Conservation (phyloP, 202 grass and related monocot species). For the Musa balbisiana region DNA sequence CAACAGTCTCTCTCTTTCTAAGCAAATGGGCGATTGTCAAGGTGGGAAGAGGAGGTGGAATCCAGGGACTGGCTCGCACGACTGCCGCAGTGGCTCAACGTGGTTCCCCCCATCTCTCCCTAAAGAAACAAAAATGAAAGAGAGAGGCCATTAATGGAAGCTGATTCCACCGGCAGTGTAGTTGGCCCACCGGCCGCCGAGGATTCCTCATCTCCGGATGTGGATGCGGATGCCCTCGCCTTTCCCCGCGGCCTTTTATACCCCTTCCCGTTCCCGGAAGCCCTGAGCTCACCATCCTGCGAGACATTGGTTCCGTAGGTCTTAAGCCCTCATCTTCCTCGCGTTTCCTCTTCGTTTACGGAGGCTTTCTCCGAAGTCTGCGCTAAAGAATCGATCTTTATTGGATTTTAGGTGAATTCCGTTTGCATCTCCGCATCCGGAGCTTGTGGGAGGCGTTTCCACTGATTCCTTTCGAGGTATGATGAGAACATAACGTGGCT, state of each 20-base stretch:
- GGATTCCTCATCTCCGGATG: not conserved
- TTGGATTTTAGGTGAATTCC: not conserved
- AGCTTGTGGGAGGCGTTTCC: not conserved
- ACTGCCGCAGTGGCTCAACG: not conserved
- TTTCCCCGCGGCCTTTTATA: not conserved
- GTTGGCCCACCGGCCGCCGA: not conserved
- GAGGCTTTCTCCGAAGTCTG: not conserved
- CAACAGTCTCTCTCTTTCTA: not conserved
- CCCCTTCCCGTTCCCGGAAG: not conserved
- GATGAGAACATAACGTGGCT: not conserved
- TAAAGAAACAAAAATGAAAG: too few relatives aligned
- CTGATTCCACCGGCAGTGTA: not conserved
- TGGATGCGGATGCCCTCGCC: not conserved
- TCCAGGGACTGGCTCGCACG: not conserved
- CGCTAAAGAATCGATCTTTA: not conserved
- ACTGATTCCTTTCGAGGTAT: not conserved
- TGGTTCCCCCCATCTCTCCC: not conserved
- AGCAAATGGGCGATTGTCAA: not conserved
- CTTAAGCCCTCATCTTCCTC: not conserved
- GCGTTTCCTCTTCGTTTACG: not conserved
- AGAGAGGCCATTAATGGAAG: not conserved
- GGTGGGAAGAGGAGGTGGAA: not conserved
- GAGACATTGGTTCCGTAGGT: not conserved
- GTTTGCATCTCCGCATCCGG: not conserved
- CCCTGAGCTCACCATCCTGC: not conserved